Evolutionary conservation across 495 filamentous ascomycete genomes (phyloP), one percentile per base, ranked within the genome.

Genomic region (Copromyces sp.): DNA sequence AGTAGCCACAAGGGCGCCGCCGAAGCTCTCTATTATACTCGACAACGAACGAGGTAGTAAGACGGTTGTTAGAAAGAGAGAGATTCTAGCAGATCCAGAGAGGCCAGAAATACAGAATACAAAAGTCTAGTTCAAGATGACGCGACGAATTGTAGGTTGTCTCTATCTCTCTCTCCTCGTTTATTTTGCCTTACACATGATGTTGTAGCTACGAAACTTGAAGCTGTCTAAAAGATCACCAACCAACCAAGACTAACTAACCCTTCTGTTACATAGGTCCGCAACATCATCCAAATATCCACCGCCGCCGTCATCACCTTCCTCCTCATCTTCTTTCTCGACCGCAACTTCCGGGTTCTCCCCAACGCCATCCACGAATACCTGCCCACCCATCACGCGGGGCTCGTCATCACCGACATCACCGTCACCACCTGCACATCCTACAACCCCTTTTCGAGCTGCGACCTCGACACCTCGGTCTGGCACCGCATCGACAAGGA

Each of bases 401-500:
- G 93, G 71, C 86, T 88, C 53, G 88, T 95, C 78, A 89, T 98
- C 79, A 97, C 93, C 76, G 95, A 99, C 84, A 88, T 98, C 75
- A 92, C 90, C n/a, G 85, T 97, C 72, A 87, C 86, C 8, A 89
- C 86, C 68, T 98, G 96, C 82, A 92, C 90, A 4, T 82, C 85
- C 14, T 70, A 95, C 73, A 94, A 94, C 79, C 78, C 90, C 45
- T 90, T 98, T 71, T 91, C 90, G 3, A 89, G 84, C 70, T 98
- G 95, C 86, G 90, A 88, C 74, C 87, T 97, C 71, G 90, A 94
- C 79, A 80, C 88, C n/a, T 82, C 87, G 59, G 78, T 85, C 72
- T 99, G 95, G 95, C 87, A 91, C 73, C 90, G 92, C 70, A 84
- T 98, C 73, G 92, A 97, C 71, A 99, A 98, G 83, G 94, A 99